These are phyloP conservation scores for Eustoma russellianum DNA, from an alignment of 257 asterid genomes.

Conservation along the genomic window DNA sequence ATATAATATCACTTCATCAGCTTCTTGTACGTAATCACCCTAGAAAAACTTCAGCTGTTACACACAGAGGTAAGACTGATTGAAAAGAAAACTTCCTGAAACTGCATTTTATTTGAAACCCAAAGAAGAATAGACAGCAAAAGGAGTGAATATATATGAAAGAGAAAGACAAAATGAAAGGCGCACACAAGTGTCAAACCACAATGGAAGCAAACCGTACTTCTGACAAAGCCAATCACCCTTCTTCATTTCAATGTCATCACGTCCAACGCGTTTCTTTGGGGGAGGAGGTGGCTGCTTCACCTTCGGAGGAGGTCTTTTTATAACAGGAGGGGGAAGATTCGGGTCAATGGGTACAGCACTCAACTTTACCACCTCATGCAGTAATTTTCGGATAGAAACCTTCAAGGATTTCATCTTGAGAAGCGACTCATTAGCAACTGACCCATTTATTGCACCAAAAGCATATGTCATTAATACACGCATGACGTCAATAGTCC, in stretches of 20 bases:
- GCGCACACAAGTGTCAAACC: too few species aligned
- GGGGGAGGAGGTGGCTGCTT: conserved; percentile 94
- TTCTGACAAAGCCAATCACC: conserved; percentile 97
- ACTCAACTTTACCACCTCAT: conserved; percentile 83
- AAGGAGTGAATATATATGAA: background rate
- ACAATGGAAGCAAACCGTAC: conserved; percentile 36
- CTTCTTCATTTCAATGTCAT: conserved; percentile 89
- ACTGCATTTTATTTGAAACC: background rate
- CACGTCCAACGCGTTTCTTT: conserved; percentile 74
- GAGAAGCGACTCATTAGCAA: conserved; percentile 48
- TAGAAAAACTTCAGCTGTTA: too few species aligned
- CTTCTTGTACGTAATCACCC: too few species aligned
- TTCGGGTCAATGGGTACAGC: conserved; percentile 94
- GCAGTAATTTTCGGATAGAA: conserved; percentile 71
- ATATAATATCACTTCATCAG: too few species aligned
- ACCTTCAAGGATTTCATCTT: conserved; percentile 71
- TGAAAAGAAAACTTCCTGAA: too few species aligned
- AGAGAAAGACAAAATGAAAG: too few species aligned
- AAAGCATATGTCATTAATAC: conserved; percentile 75
- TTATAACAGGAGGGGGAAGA: conserved; percentile 80
- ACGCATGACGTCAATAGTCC: conserved; percentile 87
- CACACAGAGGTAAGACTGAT: too few species aligned
- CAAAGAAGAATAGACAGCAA: background rate
- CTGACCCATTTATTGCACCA: conserved; percentile 60
- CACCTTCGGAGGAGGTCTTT: conserved; percentile 84